A percentile compares a stretch with the other conserved stretches of the same genome.
Evolutionary conservation across 2,329 filamentous ascomycete species (phyloP).

Genomic region (Xylaria arbuscula): DNA sequence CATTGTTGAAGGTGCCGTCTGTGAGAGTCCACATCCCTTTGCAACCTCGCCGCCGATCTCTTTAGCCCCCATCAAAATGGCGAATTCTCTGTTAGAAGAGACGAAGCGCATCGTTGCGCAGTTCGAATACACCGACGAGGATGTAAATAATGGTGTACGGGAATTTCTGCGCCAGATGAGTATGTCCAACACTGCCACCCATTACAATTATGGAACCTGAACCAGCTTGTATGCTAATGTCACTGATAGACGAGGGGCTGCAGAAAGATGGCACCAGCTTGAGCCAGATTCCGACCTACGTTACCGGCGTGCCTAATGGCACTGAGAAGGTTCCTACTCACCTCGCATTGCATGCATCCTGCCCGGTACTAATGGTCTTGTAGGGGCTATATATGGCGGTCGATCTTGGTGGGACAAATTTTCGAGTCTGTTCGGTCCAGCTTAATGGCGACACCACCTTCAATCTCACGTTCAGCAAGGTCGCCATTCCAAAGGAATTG

Average conservation of each 20-base stretch:
- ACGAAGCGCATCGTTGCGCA: slow-evolving; percentile 83
- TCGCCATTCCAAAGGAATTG: slow-evolving; percentile 86
- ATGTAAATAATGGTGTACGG: slow-evolving; percentile 81
- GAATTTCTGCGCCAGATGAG: slow-evolving; percentile 91
- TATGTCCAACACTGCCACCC: slow-evolving; percentile 50
- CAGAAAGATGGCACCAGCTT: slow-evolving; percentile 80
- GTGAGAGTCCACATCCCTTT: slow-evolving; percentile 66
- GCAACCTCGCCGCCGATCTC: slow-evolving; percentile 65
- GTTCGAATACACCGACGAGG: slow-evolving; percentile 84
- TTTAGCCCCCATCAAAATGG: slow-evolving; percentile 66
- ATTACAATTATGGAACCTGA: slow-evolving; percentile 7
- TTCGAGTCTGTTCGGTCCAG: slow-evolving; percentile 94
- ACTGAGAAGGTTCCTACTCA: slow-evolving; percentile 84
- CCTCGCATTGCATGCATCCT: slow-evolving; percentile 12
- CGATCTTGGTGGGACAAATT: slow-evolving; percentile 98
- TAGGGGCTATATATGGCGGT: slow-evolving; percentile 96
- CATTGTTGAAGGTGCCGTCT: slow-evolving; percentile 59
- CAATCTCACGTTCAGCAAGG: slow-evolving; percentile 91
- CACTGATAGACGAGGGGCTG: slow-evolving; percentile 77
- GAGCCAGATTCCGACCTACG: slow-evolving; percentile 97
- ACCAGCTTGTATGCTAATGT: slow-evolving; percentile 37
- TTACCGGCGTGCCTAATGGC: slow-evolving; percentile 94
- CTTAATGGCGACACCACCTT: slow-evolving; percentile 96
- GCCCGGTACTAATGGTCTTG: slow-evolving; percentile 22
- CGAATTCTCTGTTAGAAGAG: slow-evolving; percentile 67